These are phyloP conservation scores for Trametes gibbosa DNA, from an alignment of 768 basidiomycete species.

Conservation along the genomic window DNA sequence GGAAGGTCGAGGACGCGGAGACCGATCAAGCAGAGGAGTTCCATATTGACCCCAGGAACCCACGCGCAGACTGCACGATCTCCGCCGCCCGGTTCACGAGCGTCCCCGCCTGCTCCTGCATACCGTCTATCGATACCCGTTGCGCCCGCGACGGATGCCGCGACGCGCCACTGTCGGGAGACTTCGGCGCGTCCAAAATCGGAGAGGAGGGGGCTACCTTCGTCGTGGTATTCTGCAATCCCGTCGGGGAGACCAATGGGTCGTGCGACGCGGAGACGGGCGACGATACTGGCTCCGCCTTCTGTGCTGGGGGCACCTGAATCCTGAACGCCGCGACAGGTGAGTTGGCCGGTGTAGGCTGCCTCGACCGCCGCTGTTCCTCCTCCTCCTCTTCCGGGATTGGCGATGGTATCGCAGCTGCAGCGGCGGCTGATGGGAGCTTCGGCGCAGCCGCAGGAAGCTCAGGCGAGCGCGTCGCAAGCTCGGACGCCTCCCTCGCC, in stretches of 20 bases:
- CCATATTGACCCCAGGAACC: constrained; percentile 69
- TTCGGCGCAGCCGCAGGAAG: neutral
- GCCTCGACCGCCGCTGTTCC: constrained; percentile 38
- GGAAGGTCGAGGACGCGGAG: neutral
- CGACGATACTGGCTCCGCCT: constrained; percentile 10
- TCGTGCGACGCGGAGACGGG: constrained; percentile 9
- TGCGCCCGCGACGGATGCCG: constrained; percentile 25
- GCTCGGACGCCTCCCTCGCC: neutral
- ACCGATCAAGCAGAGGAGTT: constrained; percentile 18
- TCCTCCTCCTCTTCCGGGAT: constrained; percentile 31
- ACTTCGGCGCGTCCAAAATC: neutral
- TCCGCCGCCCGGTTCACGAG: constrained; percentile 67
- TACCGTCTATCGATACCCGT: constrained; percentile 21
- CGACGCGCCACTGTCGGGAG: constrained; percentile 13
- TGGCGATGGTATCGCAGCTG: constrained; percentile 23
- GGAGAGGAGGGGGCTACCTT: neutral
- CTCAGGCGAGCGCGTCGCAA: neutral
- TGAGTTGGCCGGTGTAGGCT: constrained; percentile 65
- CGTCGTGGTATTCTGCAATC: neutral
- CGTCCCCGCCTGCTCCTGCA: constrained; percentile 36
- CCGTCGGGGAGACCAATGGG: neutral
- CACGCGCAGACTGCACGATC: constrained; percentile 77
- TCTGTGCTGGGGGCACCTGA: constrained; percentile 14
- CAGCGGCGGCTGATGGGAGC: neutral
- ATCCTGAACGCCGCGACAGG: constrained; percentile 38